Percentiles rank a stretch among this genome's conserved stretches.
Evolutionary conservation across 768 basidiomycete species (phyloP).

Genomic region (Astraeus odoratus): DNA sequence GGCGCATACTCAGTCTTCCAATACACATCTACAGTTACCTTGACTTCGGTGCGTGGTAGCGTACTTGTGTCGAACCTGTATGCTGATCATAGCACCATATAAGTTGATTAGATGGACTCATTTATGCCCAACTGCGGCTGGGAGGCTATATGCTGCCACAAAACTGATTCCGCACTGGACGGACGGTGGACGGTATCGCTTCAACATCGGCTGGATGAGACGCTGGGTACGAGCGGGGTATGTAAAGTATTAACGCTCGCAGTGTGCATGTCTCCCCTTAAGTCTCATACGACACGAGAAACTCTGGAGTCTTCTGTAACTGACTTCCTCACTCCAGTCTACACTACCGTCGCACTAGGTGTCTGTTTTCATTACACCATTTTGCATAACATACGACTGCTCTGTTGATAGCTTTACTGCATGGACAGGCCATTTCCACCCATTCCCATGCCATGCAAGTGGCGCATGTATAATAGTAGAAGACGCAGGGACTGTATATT

Average conservation of each 20-base stretch:
- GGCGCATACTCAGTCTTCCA: constrained; percentile 35
- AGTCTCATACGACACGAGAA: no score
- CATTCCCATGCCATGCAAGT: constrained; percentile 37
- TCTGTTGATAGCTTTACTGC: constrained; percentile 48
- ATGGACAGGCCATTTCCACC: constrained; percentile 38
- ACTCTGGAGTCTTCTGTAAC: no score
- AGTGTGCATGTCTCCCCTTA: constrained; percentile 32
- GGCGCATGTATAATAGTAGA: constrained; percentile 35
- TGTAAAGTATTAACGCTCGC: constrained; percentile 36
- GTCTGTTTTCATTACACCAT: no score
- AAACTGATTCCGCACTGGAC: constrained; percentile 42
- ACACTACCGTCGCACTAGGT: no score
- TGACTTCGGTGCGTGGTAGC: no score
- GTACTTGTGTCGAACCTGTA: no score
- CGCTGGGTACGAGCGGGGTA: constrained; percentile 35
- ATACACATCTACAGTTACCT: constrained; percentile 30
- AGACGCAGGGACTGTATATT: constrained; percentile 46
- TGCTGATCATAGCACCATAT: no score
- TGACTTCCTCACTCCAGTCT: no score
- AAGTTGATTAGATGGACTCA: constrained; percentile 48
- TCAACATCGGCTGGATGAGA: constrained; percentile 31
- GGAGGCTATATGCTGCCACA: constrained; percentile 31
- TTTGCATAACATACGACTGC: constrained; percentile 39
- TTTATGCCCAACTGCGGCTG: constrained; percentile 37
- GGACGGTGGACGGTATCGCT: constrained; percentile 33